These are phyloP conservation scores for Alternaria postmessia DNA, from an alignment of 2,329 filamentous ascomycete species.

Conservation along the genomic window DNA sequence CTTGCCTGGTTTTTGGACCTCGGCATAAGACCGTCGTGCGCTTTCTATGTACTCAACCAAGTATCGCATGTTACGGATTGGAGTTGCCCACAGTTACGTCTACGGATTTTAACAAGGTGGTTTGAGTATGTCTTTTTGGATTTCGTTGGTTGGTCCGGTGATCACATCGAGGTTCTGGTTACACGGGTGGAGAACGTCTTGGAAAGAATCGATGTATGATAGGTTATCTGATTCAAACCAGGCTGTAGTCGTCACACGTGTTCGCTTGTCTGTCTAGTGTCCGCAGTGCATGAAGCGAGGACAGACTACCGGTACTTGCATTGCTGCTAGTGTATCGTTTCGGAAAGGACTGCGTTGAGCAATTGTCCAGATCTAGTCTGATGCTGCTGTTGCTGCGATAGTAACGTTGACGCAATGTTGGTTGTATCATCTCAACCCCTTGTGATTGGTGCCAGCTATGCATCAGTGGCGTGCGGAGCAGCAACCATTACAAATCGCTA, in stretches of 20 bases:
- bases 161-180: constrained; percentile 9
- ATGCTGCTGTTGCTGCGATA: background rate
- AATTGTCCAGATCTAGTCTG: background rate
- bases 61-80: constrained; percentile 16
- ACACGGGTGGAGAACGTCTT: constrained; percentile 1
- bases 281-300: constrained; percentile 28
- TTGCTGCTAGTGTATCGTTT: background rate
- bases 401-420: background rate
- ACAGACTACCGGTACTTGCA: constrained; percentile 17
- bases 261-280: constrained; percentile 33
- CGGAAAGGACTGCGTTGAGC: background rate
- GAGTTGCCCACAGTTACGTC: constrained; percentile 3
- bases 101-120: background rate
- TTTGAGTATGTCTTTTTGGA: constrained; percentile 1
- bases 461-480: constrained; percentile 15
- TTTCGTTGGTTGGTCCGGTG: constrained; percentile 1
- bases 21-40: constrained; percentile 5
- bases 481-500: constrained; percentile 20
- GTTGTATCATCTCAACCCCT: background rate
- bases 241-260: constrained; percentile 19
- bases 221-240: constrained; percentile 8
- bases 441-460: constrained; percentile 11
- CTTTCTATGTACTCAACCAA: constrained; percentile 25
- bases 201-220: constrained; percentile 20
- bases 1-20: constrained; percentile 13